phyloP scores from a whole-genome alignment of 805 yeast species.

The Lachancea lanzarotensis region DNA sequence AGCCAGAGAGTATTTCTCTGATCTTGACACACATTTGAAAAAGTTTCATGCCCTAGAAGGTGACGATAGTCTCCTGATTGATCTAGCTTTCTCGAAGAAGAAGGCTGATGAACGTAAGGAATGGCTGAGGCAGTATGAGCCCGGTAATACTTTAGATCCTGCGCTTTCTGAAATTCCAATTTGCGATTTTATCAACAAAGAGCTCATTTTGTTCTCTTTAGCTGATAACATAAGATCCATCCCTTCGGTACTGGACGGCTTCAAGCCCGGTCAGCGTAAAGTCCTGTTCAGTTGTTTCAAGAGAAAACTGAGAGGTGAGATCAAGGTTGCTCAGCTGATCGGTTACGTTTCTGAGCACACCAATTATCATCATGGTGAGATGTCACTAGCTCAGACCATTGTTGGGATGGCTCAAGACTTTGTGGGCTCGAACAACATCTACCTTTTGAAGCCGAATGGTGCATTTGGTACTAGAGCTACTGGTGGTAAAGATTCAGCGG shows the following conservation, averaged over 20 bases:
- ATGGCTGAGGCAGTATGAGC: slow-evolving; percentile 86
- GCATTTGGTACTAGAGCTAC: slow-evolving; percentile 92
- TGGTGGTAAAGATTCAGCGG: slow-evolving; percentile 99
- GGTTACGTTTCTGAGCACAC: slow-evolving; percentile 87
- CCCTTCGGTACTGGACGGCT: slow-evolving; percentile 89
- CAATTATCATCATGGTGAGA: slow-evolving; percentile 94
- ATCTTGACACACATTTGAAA: slow-evolving; percentile 79
- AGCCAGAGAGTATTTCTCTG: slow-evolving; percentile 81
- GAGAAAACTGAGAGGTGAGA: slow-evolving; percentile 64
- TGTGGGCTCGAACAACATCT: slow-evolving; percentile 85
- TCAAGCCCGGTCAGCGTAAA: slow-evolving; percentile 96
- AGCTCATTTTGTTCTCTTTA: slow-evolving; percentile 88
- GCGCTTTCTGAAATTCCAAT: slow-evolving; percentile 72
- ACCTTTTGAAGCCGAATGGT: slow-evolving; percentile 84
- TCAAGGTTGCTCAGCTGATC: slow-evolving; percentile 84
- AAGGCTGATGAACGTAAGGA: slow-evolving; percentile 96
- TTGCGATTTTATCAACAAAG: slow-evolving; percentile 90
- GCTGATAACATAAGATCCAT: slow-evolving; percentile 95
- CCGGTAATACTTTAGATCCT: slow-evolving; percentile 90
- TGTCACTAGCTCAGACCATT: slow-evolving; percentile 79
- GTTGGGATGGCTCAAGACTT: slow-evolving; percentile 93
- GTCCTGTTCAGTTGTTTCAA: slow-evolving; percentile 84
- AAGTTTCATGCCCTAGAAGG: slow-evolving; percentile 74
- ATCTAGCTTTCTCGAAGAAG: slow-evolving; percentile 88
- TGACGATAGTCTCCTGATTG: slow-evolving; percentile 71